Base-by-base conservation (phyloP, 148 eudicot species). In the Rhododendron henanense region DNA sequence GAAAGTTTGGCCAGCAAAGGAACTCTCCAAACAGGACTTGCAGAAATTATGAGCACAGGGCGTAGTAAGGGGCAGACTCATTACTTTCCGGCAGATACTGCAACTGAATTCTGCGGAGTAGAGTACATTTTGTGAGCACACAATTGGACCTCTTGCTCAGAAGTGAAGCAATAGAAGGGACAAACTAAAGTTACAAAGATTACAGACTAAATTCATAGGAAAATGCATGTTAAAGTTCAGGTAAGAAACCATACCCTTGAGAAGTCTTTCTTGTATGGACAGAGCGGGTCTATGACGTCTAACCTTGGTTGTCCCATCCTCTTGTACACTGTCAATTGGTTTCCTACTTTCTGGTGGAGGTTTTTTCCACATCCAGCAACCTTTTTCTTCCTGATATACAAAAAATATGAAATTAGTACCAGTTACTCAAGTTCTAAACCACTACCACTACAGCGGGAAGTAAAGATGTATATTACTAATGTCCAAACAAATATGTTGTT, bases 11-110 rank as follows among this genome's bases (percentile, higher is more conserved):
- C 99, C 98, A 84, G 92, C 91, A 92, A 97, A 97, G 47, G 90
- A 90, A 79, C 89, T 93, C 85, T 94, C 95, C 91, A 97, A 91
- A 89, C 99, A 97, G 23, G 90, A 74, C 90, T 97, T 97, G 94
- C 99, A 97, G 90, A 97, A 97, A 88, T 97, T 97, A 87, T 97
- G 99, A 37, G 98, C 99, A 91, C 99, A 97, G 9, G 98, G 99
- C 7, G 99, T 97, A 10, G 99, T 94, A 59, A 97, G 87, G 13
- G 99, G 99, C 50, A 85, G 91, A 59, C 47, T 89, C 95, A 95
- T 91, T 89, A 97, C 96, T 84, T 97, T 93, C 18, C 85, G 91
- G 84, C 99, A 97, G 85, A 94, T 84, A 10, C 89, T 91, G 86
- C 99, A 95, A 63, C 97, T 88, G 59, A 96, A 95, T 84, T 92